Conservation (phyloP, 1,139 yeast species). For the Saccharomyces hybrid region DNA sequence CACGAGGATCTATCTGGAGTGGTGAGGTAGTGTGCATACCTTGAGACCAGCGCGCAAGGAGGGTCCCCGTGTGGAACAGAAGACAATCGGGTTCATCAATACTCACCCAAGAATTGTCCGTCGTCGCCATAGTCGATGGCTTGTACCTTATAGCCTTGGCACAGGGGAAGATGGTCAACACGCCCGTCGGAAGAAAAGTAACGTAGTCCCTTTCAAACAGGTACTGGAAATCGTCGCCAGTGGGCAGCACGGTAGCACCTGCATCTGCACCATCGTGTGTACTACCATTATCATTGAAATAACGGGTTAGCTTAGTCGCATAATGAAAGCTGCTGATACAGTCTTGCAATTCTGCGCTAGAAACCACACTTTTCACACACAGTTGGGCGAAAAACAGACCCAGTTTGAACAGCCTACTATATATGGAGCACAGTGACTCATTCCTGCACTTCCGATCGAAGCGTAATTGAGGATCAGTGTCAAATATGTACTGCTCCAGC, state of each 20-base stretch:
- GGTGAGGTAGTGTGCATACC: conserved; percentile 24
- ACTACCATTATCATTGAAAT: conserved; percentile 8
- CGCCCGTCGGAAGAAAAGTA: conserved; percentile 17
- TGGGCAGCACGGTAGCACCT: conserved; percentile 6
- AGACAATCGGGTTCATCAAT: conserved; percentile 26
- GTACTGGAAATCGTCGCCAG: conserved; percentile 19
- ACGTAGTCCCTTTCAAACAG: conserved; percentile 15
- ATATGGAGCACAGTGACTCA: conserved; percentile 12
- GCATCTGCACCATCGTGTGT: conserved; percentile 4
- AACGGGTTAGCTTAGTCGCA: conserved; percentile 19
- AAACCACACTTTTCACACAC: conserved; percentile 16
- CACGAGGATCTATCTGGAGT: conserved; percentile 16
- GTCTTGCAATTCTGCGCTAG: conserved; percentile 2
- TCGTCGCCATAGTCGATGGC: conserved; percentile 18
- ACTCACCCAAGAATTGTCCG: conserved; percentile 24
- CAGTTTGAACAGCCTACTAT: conserved; percentile 18
- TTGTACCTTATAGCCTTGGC: conserved; percentile 22
- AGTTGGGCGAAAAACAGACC: conserved; percentile 19
- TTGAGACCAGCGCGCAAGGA: conserved; percentile 17
- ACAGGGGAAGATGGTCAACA: conserved; percentile 24
- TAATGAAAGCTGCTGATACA: conserved; percentile 7
- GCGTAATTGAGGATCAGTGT: conserved; percentile 13
- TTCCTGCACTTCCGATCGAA: conserved; percentile 14
- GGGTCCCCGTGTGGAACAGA: conserved; percentile 25
- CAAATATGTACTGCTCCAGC: conserved; percentile 26